Conservation (phyloP, 2,329 filamentous ascomycete genomes). For the Fusarium pseudograminearum region DNA sequence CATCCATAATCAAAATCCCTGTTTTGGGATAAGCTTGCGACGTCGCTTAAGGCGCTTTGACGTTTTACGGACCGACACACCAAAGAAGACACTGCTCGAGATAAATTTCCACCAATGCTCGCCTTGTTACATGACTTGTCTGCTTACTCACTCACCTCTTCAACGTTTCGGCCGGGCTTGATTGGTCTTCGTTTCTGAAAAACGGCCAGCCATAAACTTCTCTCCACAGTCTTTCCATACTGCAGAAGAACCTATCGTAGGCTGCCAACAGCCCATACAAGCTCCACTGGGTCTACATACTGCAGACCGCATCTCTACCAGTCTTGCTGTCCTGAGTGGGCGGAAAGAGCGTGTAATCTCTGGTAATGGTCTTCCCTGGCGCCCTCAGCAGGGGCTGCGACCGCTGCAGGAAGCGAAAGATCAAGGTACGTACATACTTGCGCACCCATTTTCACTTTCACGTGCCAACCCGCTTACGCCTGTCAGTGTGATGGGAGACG, state of each 20-base stretch:
- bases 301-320: neutral
- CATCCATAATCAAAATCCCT: neutral
- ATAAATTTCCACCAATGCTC: conserved; percentile 20
- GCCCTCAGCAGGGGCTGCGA: conserved; percentile 28
- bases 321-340: neutral
- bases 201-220: conserved; percentile 8
- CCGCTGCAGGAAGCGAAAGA: conserved; percentile 34
- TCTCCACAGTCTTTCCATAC: conserved; percentile 7
- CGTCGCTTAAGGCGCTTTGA: conserved; percentile 7
- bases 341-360: neutral
- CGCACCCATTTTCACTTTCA: too few species aligned
- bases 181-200: conserved; percentile 12
- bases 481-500: conserved; percentile 32
- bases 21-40: conserved; percentile 24
- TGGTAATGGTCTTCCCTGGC: conserved; percentile 33
- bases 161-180: neutral
- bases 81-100: neutral
- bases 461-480: neutral
- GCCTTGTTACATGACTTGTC: neutral
- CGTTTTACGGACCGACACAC: neutral
- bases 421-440: conserved; percentile 17
- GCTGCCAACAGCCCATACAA: neutral
- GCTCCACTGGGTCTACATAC: conserved; percentile 13
- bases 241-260: neutral
- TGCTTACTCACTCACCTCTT: conserved; percentile 16